These are phyloP conservation scores for Bretschneidera sinensis DNA, from an alignment of 345 rosid genomes.

Conservation along the genomic window DNA sequence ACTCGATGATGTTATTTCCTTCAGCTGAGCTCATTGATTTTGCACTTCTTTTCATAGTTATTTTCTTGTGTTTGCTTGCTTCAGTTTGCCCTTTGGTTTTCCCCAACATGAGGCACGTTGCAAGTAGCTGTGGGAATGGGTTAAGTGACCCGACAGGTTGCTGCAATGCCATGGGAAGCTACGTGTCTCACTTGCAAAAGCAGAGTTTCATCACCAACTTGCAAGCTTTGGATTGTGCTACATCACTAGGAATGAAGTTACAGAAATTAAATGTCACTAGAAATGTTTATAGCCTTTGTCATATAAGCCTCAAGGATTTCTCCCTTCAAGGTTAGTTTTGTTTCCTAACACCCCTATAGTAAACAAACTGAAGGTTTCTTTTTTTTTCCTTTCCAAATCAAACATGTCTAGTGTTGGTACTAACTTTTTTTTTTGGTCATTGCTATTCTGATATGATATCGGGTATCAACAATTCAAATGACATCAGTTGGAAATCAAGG, in stretches of 20 bases:
- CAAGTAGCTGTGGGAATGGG: conserved; percentile 53
- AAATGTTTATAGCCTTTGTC: conserved; percentile 73
- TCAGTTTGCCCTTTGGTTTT: conserved; percentile 91
- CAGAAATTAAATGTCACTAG: conserved; percentile 59
- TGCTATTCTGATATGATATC: not conserved
- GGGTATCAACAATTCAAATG: conserved; percentile 16
- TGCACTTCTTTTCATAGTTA: not conserved
- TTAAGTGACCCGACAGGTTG: conserved; percentile 57
- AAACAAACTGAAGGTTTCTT: conserved; percentile 6
- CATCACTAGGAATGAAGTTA: conserved; percentile 60
- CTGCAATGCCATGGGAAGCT: conserved; percentile 75
- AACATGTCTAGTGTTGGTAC: conserved; percentile 4
- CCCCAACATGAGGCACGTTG: conserved; percentile 64
- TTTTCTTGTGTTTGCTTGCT: conserved; percentile 15
- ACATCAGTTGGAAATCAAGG: conserved; percentile 73
- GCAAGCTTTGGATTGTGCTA: conserved; percentile 91
- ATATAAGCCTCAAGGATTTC: conserved; percentile 91
- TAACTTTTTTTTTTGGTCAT: conserved; percentile 21
- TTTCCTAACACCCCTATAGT: conserved; percentile 5
- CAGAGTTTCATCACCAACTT: conserved; percentile 89
- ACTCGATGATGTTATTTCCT: not conserved
- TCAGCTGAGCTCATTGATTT: not conserved
- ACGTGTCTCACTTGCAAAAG: conserved; percentile 87
- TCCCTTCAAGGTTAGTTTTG: conserved; percentile 77
- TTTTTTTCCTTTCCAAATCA: not conserved